Conservation (phyloP, 306 rosid genomes). For the Clitoria ternatea region DNA sequence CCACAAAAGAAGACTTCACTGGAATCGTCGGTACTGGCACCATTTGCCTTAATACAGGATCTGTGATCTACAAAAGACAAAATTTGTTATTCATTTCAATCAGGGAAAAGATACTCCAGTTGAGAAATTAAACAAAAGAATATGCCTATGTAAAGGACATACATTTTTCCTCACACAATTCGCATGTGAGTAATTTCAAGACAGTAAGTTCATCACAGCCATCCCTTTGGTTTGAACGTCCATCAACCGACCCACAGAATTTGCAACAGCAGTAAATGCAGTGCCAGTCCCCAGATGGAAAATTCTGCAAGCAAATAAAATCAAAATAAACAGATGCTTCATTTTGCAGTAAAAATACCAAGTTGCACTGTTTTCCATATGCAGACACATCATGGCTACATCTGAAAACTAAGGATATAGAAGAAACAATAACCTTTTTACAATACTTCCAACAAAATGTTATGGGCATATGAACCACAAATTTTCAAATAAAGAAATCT, state of each 20-base stretch:
- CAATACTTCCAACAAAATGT: slow-evolving; percentile 20
- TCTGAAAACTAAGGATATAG: slow-evolving; percentile 1
- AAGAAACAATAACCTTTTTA: slow-evolving; percentile 1
- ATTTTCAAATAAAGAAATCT: background rate
- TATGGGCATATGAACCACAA: slow-evolving; percentile 6
- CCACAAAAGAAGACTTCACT: slow-evolving; percentile 53
- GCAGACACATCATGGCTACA: slow-evolving; percentile 12
- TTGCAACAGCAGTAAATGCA: slow-evolving; percentile 92
- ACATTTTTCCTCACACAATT: slow-evolving; percentile 80
- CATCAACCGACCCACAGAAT: slow-evolving; percentile 62
- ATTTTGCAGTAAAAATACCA: slow-evolving; percentile 8
- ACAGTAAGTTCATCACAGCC: slow-evolving; percentile 28
- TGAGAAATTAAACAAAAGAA: slow-evolving; percentile 20
- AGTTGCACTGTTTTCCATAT: background rate
- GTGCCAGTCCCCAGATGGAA: slow-evolving; percentile 92
- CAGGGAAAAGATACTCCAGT: background rate
- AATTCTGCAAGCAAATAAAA: slow-evolving; percentile 59
- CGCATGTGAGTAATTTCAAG: slow-evolving; percentile 49
- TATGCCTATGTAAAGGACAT: slow-evolving; percentile 23
- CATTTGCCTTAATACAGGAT: slow-evolving; percentile 45
- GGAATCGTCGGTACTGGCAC: slow-evolving; percentile 35
- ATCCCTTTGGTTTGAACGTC: slow-evolving; percentile 33
- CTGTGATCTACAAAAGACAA: slow-evolving; percentile 57
- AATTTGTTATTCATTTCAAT: slow-evolving; percentile 16
- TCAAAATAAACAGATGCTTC: slow-evolving; percentile 13